phyloP scores from a whole-genome alignment of 2,329 filamentous ascomycete genomes.

The Fusarium algeriense region DNA sequence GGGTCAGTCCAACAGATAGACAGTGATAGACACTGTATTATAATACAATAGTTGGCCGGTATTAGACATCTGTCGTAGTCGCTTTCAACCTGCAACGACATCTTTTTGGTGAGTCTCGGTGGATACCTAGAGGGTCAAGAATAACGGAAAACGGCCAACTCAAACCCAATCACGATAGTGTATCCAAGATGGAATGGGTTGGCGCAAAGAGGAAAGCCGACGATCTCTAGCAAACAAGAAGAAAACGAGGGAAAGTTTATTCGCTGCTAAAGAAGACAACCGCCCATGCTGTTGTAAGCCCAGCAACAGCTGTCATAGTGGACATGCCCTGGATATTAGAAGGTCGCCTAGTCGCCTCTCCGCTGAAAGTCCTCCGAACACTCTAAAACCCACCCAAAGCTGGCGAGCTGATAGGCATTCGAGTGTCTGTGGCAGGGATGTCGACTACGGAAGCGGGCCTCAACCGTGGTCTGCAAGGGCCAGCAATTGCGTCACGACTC shows the following conservation, averaged over 20 bases:
- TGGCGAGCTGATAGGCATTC: constrained; percentile 22
- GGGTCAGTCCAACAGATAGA: constrained; percentile 10
- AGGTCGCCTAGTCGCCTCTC: constrained; percentile 10
- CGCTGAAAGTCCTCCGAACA: constrained; percentile 9
- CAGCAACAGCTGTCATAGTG: constrained; percentile 18
- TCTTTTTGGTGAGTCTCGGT: constrained; percentile 24
- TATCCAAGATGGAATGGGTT: constrained; percentile 13
- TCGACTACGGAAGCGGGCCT: constrained; percentile 28
- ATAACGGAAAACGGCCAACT: constrained; percentile 19
- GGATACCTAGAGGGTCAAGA: constrained; percentile 16
- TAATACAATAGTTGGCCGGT: constrained; percentile 7
- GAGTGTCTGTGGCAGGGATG: constrained; percentile 14
- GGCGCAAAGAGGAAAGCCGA: constrained; percentile 8
- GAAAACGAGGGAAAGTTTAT: constrained; percentile 4
- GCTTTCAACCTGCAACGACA: constrained; percentile 28
- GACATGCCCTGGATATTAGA: constrained; percentile 19
- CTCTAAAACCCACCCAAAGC: constrained; percentile 21
- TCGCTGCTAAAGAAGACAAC: constrained; percentile 15
- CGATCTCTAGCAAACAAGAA: constrained; percentile 20
- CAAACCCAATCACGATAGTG: constrained; percentile 19
- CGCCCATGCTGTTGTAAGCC: constrained; percentile 5
- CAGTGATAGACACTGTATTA: constrained; percentile 33
- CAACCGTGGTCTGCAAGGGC: constrained; percentile 43
- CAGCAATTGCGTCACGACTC: constrained; percentile 51
- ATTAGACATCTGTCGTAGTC: constrained; percentile 24